These are phyloP conservation scores for Lolium perenne DNA, from an alignment of 176 grass and related monocot genomes.

Conservation along the genomic window DNA sequence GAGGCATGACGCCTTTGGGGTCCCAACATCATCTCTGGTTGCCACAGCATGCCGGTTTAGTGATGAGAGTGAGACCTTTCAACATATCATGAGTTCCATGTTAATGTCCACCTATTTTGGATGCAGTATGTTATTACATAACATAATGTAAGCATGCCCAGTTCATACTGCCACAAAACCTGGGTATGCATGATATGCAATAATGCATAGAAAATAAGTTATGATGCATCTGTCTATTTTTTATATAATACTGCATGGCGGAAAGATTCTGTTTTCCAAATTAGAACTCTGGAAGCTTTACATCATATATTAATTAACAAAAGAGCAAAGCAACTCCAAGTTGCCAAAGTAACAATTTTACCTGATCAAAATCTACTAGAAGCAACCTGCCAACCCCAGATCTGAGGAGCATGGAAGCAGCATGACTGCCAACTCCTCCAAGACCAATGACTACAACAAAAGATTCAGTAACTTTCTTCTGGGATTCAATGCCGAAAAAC, in stretches of 20 bases:
- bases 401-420: constrained; percentile 93
- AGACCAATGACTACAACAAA: constrained; percentile 89
- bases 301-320: neutral
- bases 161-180: constrained; percentile 4
- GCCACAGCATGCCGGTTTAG: constrained; percentile 98
- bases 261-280: neutral
- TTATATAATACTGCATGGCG: neutral
- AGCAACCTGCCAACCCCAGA: constrained; percentile 84
- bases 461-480: constrained; percentile 80
- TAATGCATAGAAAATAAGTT: neutral
- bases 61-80: constrained; percentile 92
- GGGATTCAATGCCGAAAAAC: constrained; percentile 87
- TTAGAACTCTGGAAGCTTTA: neutral
- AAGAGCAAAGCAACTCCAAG: neutral
- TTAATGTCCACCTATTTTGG: constrained; percentile 64
- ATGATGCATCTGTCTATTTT: neutral
- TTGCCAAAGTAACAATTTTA: constrained; percentile 23
- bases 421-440: constrained; percentile 97
- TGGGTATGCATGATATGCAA: neutral
- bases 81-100: constrained; percentile 64
- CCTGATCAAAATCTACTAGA: constrained; percentile 99
- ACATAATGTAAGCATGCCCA: neutral
- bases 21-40: constrained; percentile 93
- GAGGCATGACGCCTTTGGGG: constrained; percentile 82
- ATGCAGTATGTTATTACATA: constrained; percentile 50